Conservation (phyloP, 495 filamentous ascomycete species). For the Aspergillus cavernicola region DNA sequence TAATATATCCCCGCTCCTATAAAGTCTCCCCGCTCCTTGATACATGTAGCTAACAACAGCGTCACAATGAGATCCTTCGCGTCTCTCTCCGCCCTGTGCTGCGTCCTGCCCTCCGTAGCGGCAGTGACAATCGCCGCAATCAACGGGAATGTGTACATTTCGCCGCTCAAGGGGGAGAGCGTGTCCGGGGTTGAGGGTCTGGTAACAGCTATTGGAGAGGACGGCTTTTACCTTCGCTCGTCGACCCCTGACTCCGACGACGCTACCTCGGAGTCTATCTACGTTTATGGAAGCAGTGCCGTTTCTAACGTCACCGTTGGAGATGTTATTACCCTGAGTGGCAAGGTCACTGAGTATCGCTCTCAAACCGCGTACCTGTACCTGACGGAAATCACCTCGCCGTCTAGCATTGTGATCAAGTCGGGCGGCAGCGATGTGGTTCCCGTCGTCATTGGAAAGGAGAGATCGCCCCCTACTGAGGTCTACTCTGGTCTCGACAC, state of each 20-base stretch:
- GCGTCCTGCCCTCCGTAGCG: conserved; percentile 25
- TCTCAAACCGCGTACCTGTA: conserved; percentile 48
- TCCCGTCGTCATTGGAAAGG: conserved; percentile 52
- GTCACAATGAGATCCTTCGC: conserved; percentile 2
- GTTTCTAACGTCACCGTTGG: conserved; percentile 46
- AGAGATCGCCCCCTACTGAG: conserved; percentile 48
- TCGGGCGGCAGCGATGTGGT: conserved; percentile 42
- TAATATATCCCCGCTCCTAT: too few species aligned
- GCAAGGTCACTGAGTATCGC: conserved; percentile 53
- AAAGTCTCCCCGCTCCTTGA: too few species aligned
- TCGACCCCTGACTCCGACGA: conserved; percentile 43
- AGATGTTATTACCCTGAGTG: conserved; percentile 54
- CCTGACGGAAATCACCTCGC: conserved; percentile 51
- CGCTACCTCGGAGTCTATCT: conserved; percentile 51
- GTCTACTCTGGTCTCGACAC: conserved; percentile 52
- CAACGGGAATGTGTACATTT: conserved; percentile 58
- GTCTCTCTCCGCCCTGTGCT: conserved; percentile 1
- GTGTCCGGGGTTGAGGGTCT: conserved; percentile 55
- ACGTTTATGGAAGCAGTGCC: conserved; percentile 46
- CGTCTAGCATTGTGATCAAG: conserved; percentile 42
- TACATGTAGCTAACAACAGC: not conserved
- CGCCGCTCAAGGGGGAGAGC: conserved; percentile 45
- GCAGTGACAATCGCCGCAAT: conserved; percentile 57
- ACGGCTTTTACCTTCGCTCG: conserved; percentile 56
- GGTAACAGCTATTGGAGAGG: conserved; percentile 54